Base-by-base conservation (phyloP, 2,329 filamentous ascomycete genomes). In the Stenocarpella maydis region DNA sequence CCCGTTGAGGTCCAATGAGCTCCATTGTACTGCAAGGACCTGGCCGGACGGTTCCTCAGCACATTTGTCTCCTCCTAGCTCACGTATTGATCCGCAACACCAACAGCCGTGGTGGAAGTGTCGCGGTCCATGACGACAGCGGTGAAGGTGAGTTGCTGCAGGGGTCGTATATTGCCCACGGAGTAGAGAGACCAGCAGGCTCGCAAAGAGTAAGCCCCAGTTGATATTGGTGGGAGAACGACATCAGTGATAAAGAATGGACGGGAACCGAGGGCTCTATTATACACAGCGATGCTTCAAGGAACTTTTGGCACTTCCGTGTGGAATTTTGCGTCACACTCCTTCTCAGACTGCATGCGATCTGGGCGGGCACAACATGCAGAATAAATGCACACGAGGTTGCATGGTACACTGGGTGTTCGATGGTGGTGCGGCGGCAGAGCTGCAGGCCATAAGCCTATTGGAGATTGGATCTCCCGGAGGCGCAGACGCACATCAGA, bases 161-260 rank as follows among this genome's bases (percentile, higher is more conserved):
- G 58, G 58, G 41, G 49, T 49, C 43, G 34, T 24, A 4, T 19
- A 7, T 34, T 26, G 14, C 17, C 19, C 58, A 43, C 58, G 58
- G 58, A 41, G 58, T 63, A 63, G 34, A 9, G 24, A 31, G n/a
- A n/a, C n/a, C 43, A 34, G 58, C 43, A 12, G 15, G 43, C n/a
- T 15, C 14, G 2, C 31, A 12, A 49, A 49, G n/a, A 37, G 43
- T 63, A 63, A 63, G 58, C 58, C 17, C 28, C 24, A 24, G 58
- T n/a, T n/a, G n/a, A n/a, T 19, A 34, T 24, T 63, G 58, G 41
- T 61, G 58, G 26, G 19, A 21, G 55, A 60, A 43, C 55, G 58
- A 61, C 26, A 47, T 17, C 26, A 34, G 26, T 24, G 41, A 26
- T n/a, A 47, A 5, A 34, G 58, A 47, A 24, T 15, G n/a, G 8